Evolutionary conservation across 176 grass and related monocot species (phyloP), one percentile per base, ranked within the genome.

Genomic region (Cenchrus fungigraminus): DNA sequence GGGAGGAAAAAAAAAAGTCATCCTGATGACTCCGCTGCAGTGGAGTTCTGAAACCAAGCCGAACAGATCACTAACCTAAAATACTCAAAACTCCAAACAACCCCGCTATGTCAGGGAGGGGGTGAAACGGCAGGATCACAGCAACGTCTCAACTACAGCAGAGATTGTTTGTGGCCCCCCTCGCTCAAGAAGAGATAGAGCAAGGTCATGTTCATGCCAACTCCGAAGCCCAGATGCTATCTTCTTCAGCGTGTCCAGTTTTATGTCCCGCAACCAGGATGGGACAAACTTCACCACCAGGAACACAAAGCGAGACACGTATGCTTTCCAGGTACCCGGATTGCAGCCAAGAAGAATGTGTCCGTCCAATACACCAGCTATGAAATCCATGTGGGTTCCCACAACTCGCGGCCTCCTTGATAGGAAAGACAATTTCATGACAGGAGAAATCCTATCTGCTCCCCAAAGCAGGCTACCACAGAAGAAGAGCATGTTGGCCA

Each of bases 401-500:
- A 92, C 91, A 79, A 99, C 90, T 51, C 93, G 83, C 3, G 85
- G 83, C 61, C 97, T 91, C 76, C 91, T 99, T 63, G 79, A 88
- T 12, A 86, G 78, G 81, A 90, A 89, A 71, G 88, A 92, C 50
- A 87, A 76, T 79, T 85, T 92, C 77, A 88, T 73, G 9, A 81
- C 52, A 44, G 83, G 79, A 68, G 86, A 83, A 45, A 68, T 74
- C 53, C 71, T 81, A 74, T 89, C 84, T 4, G 88, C 70, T 74
- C 93, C 88, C 97, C 97, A 99, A 25, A 91, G 88, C 68, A 96
- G 64, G 54, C 93, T 91, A 12, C 90, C 88, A 37, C 89, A 94
- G 52, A 92, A 91, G 76, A 99, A 92, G 45, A 99, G 88, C 90
- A 96, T 87, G 74, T 99, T 96, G 76, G 97, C 92, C 86, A 96